Base-by-base conservation (phyloP, 441 rosid genomes). In the Codiaeum variegatum region DNA sequence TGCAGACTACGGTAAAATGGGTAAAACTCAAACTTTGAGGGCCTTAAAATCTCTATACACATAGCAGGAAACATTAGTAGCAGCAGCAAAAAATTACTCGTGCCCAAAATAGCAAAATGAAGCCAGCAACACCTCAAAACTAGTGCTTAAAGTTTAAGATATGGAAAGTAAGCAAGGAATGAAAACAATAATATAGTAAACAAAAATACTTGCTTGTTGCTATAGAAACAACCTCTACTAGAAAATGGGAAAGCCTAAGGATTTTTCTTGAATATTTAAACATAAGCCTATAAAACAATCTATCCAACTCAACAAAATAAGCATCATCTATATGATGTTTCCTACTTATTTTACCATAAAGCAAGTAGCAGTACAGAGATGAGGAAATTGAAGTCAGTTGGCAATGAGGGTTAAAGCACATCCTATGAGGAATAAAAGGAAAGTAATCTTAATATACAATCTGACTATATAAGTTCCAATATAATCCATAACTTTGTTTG, bases 401-500 rank as follows among this genome's bases (percentile, higher is more conserved):
- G 5, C 12, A 15, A 46, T 18, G 3, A 29, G 56, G 23, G 44
- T 11, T 61, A 36, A 21, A 52, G 24, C 58, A 52, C 10, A 19
- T 52, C 26, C 11, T 52, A 52, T 9, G 5, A 15, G 60, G 26
- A 60, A 29, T 40, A 60, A 72, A 24, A 9, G 38, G 29, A 49
- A 31, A 51, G 19, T n/a, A 32, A 42, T 23, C 56, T 18, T 21
- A 52, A 26, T 44, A 1, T 36, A 24, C 52, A 55, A 3, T 40
- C 18, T 31, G 5, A 15, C 19, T 55, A 49, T 28, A 59, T 10
- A 59, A 36, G 21, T 21, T 66, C 63, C 36, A 31, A 26, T 46
- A 51, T 59, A 63, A 54, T 65, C 4, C 16, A 69, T 81, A 87
- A 90, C 88, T 7, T 72, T 76, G 71, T 51, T 82, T 4, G 67